Conservation (phyloP, 2,329 filamentous ascomycete genomes). For the Colletotrichum eremochloae region DNA sequence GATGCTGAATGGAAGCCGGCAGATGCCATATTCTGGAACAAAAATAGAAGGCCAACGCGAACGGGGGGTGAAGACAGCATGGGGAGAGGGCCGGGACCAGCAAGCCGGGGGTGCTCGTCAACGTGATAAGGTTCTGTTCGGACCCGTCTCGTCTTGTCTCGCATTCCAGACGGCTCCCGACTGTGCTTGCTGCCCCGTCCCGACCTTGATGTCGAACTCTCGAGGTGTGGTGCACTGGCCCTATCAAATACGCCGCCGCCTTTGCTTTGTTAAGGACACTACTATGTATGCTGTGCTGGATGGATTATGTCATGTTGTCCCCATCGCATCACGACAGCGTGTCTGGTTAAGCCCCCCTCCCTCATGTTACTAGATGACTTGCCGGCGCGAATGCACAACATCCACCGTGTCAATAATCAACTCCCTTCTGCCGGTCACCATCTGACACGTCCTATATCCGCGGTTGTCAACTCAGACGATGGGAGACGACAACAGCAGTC, state of each 20-base stretch:
- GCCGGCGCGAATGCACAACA: conserved; percentile 20
- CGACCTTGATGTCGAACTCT: conserved; percentile 14
- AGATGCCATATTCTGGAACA: conserved; percentile 28
- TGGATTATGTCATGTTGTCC: no score
- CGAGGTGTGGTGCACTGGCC: neutral
- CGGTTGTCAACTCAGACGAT: neutral
- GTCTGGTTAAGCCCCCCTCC: conserved; percentile 8
- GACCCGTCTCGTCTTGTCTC: conserved; percentile 34
- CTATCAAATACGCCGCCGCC: no score
- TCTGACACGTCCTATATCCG: conserved; percentile 1
- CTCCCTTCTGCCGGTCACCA: no score
- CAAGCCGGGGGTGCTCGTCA: conserved; percentile 13
- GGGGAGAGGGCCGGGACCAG: neutral
- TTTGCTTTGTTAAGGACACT: no score
- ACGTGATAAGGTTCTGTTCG: conserved; percentile 35
- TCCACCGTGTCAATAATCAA: neutral
- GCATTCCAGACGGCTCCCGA: conserved; percentile 19
- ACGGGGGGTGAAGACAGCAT: conserved; percentile 2
- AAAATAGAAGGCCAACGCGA: conserved; percentile 35
- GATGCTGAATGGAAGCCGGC: conserved; percentile 11
- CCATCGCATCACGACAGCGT: no score
- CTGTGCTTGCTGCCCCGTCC: conserved; percentile 1
- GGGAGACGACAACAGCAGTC: neutral
- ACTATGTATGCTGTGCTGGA: no score
- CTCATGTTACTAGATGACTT: conserved; percentile 21